A percentile compares a stretch with the other conserved stretches of the same genome.
Evolutionary conservation across 768 basidiomycete genomes (phyloP).

Genomic region (Leucosporidium yakuticum): DNA sequence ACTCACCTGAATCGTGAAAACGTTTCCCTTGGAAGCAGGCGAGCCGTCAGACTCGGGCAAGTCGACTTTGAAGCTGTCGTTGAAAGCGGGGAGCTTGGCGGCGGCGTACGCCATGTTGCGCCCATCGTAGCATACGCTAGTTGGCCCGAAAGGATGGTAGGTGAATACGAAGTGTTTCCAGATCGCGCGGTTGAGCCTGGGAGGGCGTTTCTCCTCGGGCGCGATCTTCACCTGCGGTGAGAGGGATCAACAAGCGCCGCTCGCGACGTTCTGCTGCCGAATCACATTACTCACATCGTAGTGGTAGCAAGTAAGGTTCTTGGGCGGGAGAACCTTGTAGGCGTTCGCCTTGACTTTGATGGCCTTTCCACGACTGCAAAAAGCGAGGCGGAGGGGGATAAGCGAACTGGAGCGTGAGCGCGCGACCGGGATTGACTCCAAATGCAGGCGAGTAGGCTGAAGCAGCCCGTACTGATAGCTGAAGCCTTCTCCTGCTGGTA

Average conservation of each 20-base stretch:
- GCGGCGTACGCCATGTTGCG: conserved; percentile 3
- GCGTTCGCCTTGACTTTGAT: conserved; percentile 8
- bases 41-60: conserved; percentile 6
- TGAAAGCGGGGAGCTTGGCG: neutral
- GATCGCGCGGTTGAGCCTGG: conserved; percentile 10
- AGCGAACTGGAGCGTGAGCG: neutral
- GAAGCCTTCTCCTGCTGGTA: too few species aligned
- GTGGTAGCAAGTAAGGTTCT: conserved; percentile 7
- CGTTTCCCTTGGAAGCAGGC: neutral
- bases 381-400: neutral
- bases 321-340: neutral
- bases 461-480: too few species aligned
- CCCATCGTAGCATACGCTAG: conserved; percentile 14
- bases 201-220: neutral
- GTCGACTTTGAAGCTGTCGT: neutral
- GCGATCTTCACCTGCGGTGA: conserved; percentile 13
- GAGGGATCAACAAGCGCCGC: neutral
- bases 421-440: neutral
- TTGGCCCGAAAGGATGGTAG: neutral
- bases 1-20: conserved; percentile 12
- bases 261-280: neutral
- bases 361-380: neutral
- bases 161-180: neutral
- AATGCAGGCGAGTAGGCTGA: neutral
- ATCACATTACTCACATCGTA: conserved; percentile 16